Evolutionary conservation across 768 basidiomycete genomes (phyloP).

Genomic region (Leccinellum luteum): DNA sequence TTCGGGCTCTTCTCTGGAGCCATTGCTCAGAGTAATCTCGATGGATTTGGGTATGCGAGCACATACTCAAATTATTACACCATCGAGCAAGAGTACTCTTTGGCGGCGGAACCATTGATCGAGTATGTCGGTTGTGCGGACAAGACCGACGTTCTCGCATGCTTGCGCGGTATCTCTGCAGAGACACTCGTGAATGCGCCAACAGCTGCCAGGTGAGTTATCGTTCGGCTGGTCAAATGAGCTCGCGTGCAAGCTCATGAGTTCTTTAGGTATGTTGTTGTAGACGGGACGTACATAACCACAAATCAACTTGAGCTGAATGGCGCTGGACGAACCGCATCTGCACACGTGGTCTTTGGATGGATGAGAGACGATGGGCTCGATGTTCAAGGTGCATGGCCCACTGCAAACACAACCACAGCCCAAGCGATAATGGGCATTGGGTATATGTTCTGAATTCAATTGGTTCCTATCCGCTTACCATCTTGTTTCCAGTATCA

Average conservation of each 20-base stretch:
- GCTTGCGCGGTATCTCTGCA: conserved; percentile 5
- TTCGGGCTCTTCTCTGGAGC: conserved; percentile 41
- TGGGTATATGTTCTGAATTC: background rate
- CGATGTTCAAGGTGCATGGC: conserved; percentile 40
- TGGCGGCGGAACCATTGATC: conserved; percentile 36
- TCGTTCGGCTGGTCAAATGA: background rate
- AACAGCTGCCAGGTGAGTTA: conserved; percentile 1
- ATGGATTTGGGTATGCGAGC: conserved; percentile 45
- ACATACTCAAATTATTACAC: conserved; percentile 51
- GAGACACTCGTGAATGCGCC: conserved; percentile 8
- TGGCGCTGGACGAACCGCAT: conserved; percentile 38
- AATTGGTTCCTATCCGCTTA: background rate
- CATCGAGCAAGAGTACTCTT: conserved; percentile 37
- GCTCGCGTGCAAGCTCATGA: no score
- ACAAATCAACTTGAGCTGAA: conserved; percentile 38
- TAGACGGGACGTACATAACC: conserved; percentile 47
- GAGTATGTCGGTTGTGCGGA: conserved; percentile 39
- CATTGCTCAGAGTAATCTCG: conserved; percentile 46
- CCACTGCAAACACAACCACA: conserved; percentile 18
- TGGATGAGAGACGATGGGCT: conserved; percentile 52
- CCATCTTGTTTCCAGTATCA: background rate
- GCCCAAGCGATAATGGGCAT: background rate
- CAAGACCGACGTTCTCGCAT: conserved; percentile 3
- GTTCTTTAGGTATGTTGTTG: conserved; percentile 28
- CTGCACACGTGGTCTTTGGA: conserved; percentile 47